phyloP scores from a whole-genome alignment of 257 asterid species.

The Capsicum pubescens region DNA sequence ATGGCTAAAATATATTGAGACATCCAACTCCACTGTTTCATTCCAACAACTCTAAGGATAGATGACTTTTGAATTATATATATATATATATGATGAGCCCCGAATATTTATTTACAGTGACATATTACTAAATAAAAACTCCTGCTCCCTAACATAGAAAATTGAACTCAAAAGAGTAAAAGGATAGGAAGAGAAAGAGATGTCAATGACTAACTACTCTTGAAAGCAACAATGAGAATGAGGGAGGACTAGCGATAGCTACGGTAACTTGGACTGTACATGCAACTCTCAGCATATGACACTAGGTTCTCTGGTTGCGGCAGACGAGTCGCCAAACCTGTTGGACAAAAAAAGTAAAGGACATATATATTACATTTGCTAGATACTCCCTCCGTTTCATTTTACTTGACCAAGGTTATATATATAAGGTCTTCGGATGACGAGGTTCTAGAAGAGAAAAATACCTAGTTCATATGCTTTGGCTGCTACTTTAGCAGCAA shows the following conservation, averaged over 20 bases:
- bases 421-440: too few species aligned
- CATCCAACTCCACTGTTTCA: too few species aligned
- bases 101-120: neutral
- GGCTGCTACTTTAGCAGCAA: conserved; percentile 89
- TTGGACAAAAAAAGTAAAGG: conserved; percentile 18
- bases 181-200: neutral
- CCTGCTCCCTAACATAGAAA: neutral
- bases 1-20: too few species aligned
- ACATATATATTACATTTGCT: neutral
- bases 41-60: too few species aligned
- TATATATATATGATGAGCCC: neutral
- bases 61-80: too few species aligned
- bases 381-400: too few species aligned
- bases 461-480: conserved; percentile 92
- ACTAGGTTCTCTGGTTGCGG: conserved; percentile 75
- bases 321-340: conserved; percentile 88
- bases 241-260: conserved; percentile 59
- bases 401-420: too few species aligned
- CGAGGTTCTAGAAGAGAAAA: neutral
- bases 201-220: neutral
- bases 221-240: neutral
- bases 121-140: neutral
- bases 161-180: neutral
- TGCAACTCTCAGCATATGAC: conserved; percentile 79
- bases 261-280: conserved; percentile 88